Conservation (phyloP, 129 eudicot species). For the Artemisia tridentata region DNA sequence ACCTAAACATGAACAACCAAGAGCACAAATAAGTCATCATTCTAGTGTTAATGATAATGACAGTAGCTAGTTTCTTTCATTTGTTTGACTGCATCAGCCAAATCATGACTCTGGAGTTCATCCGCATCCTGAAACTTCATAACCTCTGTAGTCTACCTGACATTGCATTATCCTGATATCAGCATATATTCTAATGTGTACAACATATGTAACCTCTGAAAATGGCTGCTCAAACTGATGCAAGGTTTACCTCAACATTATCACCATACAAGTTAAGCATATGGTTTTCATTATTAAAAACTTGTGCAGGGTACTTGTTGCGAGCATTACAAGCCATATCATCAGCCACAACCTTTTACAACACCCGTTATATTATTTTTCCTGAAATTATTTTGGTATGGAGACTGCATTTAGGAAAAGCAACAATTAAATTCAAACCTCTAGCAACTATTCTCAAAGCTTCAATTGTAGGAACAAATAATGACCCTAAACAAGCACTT, state of each 20-base stretch:
- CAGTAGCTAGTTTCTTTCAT: constrained; percentile 56
- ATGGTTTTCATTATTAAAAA: constrained; percentile 96
- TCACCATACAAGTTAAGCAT: constrained; percentile 95
- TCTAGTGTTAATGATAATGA: neutral
- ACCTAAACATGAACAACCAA: constrained; percentile 45
- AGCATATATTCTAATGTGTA: constrained; percentile 8
- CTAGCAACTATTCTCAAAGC: constrained; percentile 67
- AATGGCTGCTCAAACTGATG: neutral
- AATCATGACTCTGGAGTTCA: constrained; percentile 99
- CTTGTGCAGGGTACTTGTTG: constrained; percentile 97
- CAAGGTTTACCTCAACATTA: constrained; percentile 79
- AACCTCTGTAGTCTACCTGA: constrained; percentile 98
- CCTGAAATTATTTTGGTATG: no score
- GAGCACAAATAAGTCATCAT: constrained; percentile 5
- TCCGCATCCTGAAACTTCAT: constrained; percentile 98
- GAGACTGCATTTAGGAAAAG: no score
- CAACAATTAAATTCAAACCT: constrained; percentile 55
- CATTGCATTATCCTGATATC: constrained; percentile 23
- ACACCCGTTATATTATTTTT: no score
- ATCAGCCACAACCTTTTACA: constrained; percentile 49
- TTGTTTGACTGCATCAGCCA: constrained; percentile 98
- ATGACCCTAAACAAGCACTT: constrained; percentile 77
- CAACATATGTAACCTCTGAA: neutral
- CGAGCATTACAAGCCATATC: constrained; percentile 99
- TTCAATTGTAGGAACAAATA: constrained; percentile 76